These are phyloP conservation scores for Rhizophlyctis rosea DNA, from an alignment of 192 early-diverging fungal species.

Conservation along the genomic window DNA sequence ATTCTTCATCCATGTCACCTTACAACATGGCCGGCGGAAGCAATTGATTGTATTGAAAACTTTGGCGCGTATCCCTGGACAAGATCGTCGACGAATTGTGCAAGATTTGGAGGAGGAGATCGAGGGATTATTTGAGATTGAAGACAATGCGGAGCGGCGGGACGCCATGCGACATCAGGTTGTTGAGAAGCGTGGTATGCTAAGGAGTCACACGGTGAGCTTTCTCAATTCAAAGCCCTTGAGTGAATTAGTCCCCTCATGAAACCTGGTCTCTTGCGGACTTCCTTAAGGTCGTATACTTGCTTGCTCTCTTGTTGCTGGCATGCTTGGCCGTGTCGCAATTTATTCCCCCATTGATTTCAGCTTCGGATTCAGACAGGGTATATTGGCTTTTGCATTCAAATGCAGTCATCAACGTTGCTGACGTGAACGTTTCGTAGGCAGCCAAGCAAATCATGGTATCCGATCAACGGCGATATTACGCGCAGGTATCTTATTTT, in stretches of 20 bases:
- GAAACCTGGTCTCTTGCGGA: too few relatives aligned
- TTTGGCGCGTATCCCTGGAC: neutral
- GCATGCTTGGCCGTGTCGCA: neutral
- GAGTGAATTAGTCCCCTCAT: too few relatives aligned
- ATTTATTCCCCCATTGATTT: constrained; percentile 9
- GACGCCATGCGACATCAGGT: neutral
- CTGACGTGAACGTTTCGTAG: too few relatives aligned
- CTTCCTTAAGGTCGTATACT: neutral
- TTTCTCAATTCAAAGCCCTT: too few relatives aligned
- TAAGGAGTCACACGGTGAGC: too few relatives aligned
- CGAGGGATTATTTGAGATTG: constrained; percentile 5
- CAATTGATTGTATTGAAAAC: constrained; percentile 8
- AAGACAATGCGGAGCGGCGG: neutral
- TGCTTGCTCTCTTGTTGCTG: neutral
- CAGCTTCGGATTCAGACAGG: too few relatives aligned
- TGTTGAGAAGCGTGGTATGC: too few relatives aligned
- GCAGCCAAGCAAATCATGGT: constrained; percentile 8
- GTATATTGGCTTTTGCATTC: too few relatives aligned
- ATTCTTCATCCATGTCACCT: neutral
- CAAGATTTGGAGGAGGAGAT: constrained; percentile 9
- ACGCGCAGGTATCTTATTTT: too few relatives aligned
- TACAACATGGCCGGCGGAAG: neutral
- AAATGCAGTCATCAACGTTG: too few relatives aligned
- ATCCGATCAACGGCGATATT: constrained; percentile 9
- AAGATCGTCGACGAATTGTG: neutral